Percentiles rank a stretch among this genome's conserved stretches.
Conservation (phyloP, 2,329 filamentous ascomycete species). For the Calonectria multiphialidica region DNA sequence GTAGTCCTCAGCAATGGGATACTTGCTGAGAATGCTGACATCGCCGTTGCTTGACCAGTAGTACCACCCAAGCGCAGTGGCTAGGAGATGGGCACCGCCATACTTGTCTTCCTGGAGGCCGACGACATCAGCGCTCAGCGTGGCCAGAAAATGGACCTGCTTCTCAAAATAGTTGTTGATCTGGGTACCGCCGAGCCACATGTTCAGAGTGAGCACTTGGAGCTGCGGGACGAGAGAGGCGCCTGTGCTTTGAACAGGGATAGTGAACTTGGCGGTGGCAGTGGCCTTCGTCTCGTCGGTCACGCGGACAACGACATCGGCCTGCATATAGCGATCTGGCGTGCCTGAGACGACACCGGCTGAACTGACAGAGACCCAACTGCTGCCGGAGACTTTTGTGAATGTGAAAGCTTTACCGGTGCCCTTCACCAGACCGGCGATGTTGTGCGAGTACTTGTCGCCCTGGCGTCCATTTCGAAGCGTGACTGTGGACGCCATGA, state of each 20-base stretch:
- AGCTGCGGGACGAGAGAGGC: constrained; percentile 48
- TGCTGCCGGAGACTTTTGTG: constrained; percentile 37
- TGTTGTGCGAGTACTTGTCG: constrained; percentile 46
- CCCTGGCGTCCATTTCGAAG: constrained; percentile 52
- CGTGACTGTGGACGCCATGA: constrained; percentile 46
- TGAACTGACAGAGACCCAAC: constrained; percentile 49
- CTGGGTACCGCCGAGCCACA: constrained; percentile 53
- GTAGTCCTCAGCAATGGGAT: constrained; percentile 51
- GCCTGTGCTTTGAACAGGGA: constrained; percentile 46
- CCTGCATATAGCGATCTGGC: constrained; percentile 33
- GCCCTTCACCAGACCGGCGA: constrained; percentile 49
- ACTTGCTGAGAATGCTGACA: constrained; percentile 52
- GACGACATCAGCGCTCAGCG: constrained; percentile 50
- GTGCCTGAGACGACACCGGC: constrained; percentile 52
- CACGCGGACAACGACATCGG: constrained; percentile 27
- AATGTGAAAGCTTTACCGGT: constrained; percentile 43
- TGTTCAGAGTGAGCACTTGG: constrained; percentile 53
- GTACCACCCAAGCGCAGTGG: constrained; percentile 54
- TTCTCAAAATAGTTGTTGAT: constrained; percentile 54
- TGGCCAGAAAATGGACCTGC: constrained; percentile 51
- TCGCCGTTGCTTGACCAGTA: constrained; percentile 48
- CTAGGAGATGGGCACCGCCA: constrained; percentile 48
- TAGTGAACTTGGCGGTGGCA: constrained; percentile 43
- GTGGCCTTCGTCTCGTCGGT: constrained; percentile 42
- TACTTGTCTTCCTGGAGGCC: constrained; percentile 52